A percentile compares a stretch with the other conserved stretches of the same genome.
These are phyloP conservation scores for Paraconiothyrium brasiliense DNA, from an alignment of 2,329 filamentous ascomycete species.

Conservation along the genomic window DNA sequence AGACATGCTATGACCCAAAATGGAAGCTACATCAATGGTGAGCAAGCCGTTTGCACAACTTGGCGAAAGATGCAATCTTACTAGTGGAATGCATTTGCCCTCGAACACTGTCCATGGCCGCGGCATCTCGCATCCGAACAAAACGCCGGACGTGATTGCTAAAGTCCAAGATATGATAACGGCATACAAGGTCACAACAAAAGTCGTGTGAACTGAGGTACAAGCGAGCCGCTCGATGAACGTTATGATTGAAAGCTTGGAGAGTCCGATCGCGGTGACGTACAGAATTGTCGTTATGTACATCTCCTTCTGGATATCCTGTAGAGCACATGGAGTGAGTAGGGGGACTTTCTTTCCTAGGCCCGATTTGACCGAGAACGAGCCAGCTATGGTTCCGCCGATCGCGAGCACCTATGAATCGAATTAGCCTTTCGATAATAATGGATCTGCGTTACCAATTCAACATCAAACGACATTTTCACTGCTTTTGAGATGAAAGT, in stretches of 20 bases:
- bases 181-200: conserved; percentile 21
- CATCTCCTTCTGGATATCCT: conserved; percentile 29
- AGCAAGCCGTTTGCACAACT: neutral
- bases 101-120: conserved; percentile 35
- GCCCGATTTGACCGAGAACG: conserved; percentile 31
- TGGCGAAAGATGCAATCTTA: conserved; percentile 14
- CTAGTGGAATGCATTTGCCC: conserved; percentile 35
- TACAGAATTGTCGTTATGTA: conserved; percentile 38
- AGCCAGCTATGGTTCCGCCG: conserved; percentile 34
- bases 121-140: conserved; percentile 38
- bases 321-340: conserved; percentile 16
- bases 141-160: conserved; percentile 27
- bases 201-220: conserved; percentile 24
- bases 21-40: conserved; percentile 19
- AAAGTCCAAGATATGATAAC: conserved; percentile 32
- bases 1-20: conserved; percentile 35
- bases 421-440: neutral
- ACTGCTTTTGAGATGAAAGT: neutral
- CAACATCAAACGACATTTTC: neutral
- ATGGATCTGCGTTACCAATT: neutral
- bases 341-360: conserved; percentile 30
- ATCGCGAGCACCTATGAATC: conserved; percentile 23
- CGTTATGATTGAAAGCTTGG: conserved; percentile 35
- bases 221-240: conserved; percentile 32
- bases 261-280: conserved; percentile 30